phyloP scores from a whole-genome alignment of 202 grass and related monocot species.

The Musa balbisiana region DNA sequence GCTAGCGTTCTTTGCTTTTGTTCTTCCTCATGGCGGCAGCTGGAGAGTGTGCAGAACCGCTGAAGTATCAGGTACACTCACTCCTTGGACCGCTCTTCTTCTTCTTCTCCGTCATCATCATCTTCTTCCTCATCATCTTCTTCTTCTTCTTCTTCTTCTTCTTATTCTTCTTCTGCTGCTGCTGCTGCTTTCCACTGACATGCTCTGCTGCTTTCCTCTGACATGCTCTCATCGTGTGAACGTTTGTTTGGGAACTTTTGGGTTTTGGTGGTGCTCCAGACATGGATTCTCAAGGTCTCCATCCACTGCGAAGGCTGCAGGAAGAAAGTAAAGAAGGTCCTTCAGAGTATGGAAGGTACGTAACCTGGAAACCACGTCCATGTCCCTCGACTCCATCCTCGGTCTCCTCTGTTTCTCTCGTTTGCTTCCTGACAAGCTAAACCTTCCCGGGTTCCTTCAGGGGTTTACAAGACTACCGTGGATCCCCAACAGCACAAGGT shows the following conservation, averaged over 20 bases:
- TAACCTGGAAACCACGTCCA: neutral
- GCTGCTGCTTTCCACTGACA: too few species aligned
- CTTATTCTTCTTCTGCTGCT: too few species aligned
- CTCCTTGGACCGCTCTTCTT: neutral
- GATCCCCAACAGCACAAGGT: constrained; percentile 86
- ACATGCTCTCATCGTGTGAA: too few species aligned
- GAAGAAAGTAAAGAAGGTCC: constrained; percentile 21
- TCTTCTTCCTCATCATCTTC: too few species aligned
- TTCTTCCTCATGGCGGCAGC: constrained; percentile 4
- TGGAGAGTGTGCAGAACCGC: constrained; percentile 13
- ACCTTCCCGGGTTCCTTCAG: constrained; percentile 22
- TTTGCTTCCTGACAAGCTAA: neutral
- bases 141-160: too few species aligned
- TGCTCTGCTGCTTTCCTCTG: too few species aligned
- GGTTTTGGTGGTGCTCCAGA: neutral
- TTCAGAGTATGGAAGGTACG: constrained; percentile 17
- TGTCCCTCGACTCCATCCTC: too few species aligned
- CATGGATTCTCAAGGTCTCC: constrained; percentile 11
- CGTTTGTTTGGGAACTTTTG: neutral
- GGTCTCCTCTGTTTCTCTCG: too few species aligned
- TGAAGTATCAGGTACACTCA: constrained; percentile 14
- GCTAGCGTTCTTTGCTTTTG: neutral
- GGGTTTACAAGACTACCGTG: constrained; percentile 79
- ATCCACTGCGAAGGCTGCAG: constrained; percentile 20
- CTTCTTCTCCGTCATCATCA: too few species aligned